A percentile compares a stretch with the other conserved stretches of the same genome.
Evolutionary conservation across 192 early-diverging fungal species (phyloP).

Genomic region (Pilobolus umbonatus): DNA sequence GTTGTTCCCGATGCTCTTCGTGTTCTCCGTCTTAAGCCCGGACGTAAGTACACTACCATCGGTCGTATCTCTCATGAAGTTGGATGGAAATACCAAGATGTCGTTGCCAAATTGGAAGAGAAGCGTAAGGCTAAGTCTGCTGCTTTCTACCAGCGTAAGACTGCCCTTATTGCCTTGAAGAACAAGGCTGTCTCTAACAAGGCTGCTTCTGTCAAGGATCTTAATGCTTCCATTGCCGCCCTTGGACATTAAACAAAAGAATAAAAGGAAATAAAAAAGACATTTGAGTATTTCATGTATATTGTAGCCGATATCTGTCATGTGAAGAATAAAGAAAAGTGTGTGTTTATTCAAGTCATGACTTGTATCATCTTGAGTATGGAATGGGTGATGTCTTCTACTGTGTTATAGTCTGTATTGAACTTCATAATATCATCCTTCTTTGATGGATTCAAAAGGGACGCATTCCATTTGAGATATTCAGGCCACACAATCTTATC

Average conservation of each 20-base stretch:
- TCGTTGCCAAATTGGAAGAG: constrained; percentile 94
- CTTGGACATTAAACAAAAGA: constrained; percentile 48
- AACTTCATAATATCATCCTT: no score
- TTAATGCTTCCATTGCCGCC: constrained; percentile 53
- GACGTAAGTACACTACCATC: constrained; percentile 96
- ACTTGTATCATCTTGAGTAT: no score
- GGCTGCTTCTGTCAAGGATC: constrained; percentile 49
- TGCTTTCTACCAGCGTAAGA: constrained; percentile 91
- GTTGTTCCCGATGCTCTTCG: constrained; percentile 96
- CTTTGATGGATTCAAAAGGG: no score
- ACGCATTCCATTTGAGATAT: no score
- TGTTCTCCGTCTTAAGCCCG: constrained; percentile 93
- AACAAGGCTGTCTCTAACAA: constrained; percentile 41
- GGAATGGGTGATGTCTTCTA: no score
- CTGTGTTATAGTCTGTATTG: no score
- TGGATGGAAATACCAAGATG: constrained; percentile 99
- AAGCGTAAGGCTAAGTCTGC: constrained; percentile 95
- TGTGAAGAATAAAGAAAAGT: no score
- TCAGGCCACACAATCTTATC: constrained; percentile 76
- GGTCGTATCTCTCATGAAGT: constrained; percentile 92
- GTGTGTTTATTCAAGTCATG: no score
- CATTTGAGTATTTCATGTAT: no score
- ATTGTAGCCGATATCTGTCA: no score
- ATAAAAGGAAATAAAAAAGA: not conserved
- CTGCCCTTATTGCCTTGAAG: constrained; percentile 45